Evolutionary conservation across 441 rosid species (phyloP), one percentile per base, ranked within the genome.

Genomic region (Eruca vesicaria): DNA sequence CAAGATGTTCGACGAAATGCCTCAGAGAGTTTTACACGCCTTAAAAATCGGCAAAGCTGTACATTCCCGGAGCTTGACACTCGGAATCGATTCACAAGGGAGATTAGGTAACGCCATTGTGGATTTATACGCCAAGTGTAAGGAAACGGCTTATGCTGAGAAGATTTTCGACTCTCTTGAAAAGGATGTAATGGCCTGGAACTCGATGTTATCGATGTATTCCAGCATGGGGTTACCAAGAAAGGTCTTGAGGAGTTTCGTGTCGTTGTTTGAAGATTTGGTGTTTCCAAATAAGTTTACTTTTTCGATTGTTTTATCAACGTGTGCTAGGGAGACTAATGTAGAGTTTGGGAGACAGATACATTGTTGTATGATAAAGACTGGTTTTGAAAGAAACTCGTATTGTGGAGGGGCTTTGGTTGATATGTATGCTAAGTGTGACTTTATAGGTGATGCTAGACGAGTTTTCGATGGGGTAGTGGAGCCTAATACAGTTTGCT

Each of bases 91-190:
- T 21, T 75, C 88, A n/a, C 73, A 80, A 29, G 90, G 88, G 18
- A 74, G 35, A 33, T 78, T 92, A 29, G 82, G 90, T 7, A 87
- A 89, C 69, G 85, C 86, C 55, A 81, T 92, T 56, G 73, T 94
- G 29, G 97, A 90, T 78, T 89, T 94, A 57, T 94, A 90, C 62
- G 89, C 91, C 58, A 92, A 89, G 80, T 89, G 97, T 73, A 94
- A 82, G 19, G 32, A 83, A 63, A 82, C 71, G 66, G 79, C 75
- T 53, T 84, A 69, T 38, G 90, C 90, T 12, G 89, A 84, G 85
- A 92, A 84, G 82, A 82, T 76, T 4, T 90, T 94, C 71, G 21
- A 73, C 29, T 64, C 65, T 31, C 86, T 89, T 64, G 88, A 84
- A 67, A 79, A 48, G 62, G 90, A 88, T 84, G 73, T 84, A 41